These are phyloP conservation scores for Aspergillus ochraceus DNA, from an alignment of 2,329 filamentous ascomycete genomes.

Conservation along the genomic window DNA sequence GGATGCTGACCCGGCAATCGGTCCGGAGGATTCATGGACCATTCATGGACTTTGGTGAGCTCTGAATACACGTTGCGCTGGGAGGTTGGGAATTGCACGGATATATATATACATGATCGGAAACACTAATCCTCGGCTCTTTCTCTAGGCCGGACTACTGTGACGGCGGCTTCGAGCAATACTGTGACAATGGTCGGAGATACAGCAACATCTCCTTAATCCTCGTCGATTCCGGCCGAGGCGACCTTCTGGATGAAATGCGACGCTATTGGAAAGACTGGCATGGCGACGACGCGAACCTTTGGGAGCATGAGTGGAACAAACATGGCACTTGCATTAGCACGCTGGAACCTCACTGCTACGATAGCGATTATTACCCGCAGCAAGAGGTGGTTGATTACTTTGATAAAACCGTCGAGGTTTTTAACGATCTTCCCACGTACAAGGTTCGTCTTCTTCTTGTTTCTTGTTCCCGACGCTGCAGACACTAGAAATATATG, in stretches of 20 bases:
- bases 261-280: conserved; percentile 70
- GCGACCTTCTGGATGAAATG: conserved; percentile 66
- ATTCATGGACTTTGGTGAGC: conserved; percentile 67
- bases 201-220: conserved; percentile 68
- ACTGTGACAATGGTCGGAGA: conserved; percentile 61
- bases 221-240: conserved; percentile 54
- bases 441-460: conserved; percentile 50
- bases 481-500: not conserved
- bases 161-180: conserved; percentile 67
- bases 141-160: conserved; percentile 62
- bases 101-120: not conserved
- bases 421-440: conserved; percentile 67
- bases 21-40: conserved; percentile 70
- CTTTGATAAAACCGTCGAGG: conserved; percentile 63
- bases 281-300: conserved; percentile 60
- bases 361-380: conserved; percentile 55
- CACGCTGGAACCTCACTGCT: conserved; percentile 68
- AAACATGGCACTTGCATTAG: conserved; percentile 76
- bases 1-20: conserved; percentile 65
- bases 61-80: not conserved
- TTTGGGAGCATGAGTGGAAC: conserved; percentile 75
- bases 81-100: no score
- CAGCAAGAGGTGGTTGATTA: conserved; percentile 68
- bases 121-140: conserved; percentile 5
- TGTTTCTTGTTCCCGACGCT: not conserved